Evolutionary conservation across 768 basidiomycete species (phyloP).

Genomic region (Podaxis pistillaris): DNA sequence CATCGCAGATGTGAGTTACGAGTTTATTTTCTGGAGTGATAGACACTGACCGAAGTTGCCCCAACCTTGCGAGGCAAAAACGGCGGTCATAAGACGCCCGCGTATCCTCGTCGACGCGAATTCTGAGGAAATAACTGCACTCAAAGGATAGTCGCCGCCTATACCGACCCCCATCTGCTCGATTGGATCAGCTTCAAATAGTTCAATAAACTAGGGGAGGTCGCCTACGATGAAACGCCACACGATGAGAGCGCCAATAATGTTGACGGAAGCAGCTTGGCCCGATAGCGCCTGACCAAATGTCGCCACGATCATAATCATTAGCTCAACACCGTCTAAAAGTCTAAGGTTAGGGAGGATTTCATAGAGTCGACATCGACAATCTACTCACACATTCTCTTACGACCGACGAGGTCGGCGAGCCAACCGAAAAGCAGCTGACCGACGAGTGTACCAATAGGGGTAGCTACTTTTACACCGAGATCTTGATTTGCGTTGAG

Average conservation of each 20-base stretch:
- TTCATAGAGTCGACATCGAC: not conserved
- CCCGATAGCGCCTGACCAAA: constrained; percentile 81
- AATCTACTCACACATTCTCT: constrained; percentile 68
- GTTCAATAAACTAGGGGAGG: not conserved
- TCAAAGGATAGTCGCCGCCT: constrained; percentile 87
- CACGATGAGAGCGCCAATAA: constrained; percentile 74
- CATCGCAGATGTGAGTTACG: not conserved
- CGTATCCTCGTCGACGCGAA: constrained; percentile 77
- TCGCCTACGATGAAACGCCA: constrained; percentile 73
- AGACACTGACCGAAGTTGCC: constrained; percentile 66
- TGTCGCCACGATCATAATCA: constrained; percentile 79
- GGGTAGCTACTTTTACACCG: constrained; percentile 75
- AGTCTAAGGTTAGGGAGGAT: constrained; percentile 2
- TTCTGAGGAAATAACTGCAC: constrained; percentile 86
- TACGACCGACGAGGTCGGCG: constrained; percentile 74
- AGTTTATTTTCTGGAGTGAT: not conserved
- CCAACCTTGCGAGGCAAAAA: constrained; percentile 87
- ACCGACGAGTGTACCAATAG: constrained; percentile 72
- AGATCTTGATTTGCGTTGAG: constrained; percentile 66
- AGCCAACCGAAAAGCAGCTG: constrained; percentile 81
- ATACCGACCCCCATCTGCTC: constrained; percentile 75
- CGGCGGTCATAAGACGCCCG: constrained; percentile 87
- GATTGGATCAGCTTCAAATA: not conserved
- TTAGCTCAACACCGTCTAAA: constrained; percentile 67
- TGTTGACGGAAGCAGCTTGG: constrained; percentile 58